Evolutionary conservation across 106 monocot species (phyloP).

Genomic region (Iris macrosiphon): DNA sequence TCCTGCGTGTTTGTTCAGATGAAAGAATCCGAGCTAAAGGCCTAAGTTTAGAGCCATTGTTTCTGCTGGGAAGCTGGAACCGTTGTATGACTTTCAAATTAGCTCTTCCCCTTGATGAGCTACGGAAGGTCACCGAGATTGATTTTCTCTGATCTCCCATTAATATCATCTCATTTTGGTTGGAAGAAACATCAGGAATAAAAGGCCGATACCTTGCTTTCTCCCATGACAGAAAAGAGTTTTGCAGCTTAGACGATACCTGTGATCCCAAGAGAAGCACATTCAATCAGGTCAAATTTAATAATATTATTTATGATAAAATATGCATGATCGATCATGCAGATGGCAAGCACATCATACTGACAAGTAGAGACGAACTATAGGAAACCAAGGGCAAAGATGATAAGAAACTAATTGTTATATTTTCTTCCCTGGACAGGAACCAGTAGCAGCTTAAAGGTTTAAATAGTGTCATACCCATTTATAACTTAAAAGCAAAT

Average conservation of each 20-base stretch:
- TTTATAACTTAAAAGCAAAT: neutral
- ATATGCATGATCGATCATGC: neutral
- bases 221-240: slow-evolving; percentile 28
- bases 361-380: neutral
- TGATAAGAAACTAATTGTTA: neutral
- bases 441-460: neutral
- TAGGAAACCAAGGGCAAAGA: neutral
- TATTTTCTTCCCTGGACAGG: too few relatives aligned
- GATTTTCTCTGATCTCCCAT: neutral
- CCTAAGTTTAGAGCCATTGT: slow-evolving; percentile 3
- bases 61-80: slow-evolving; percentile 2
- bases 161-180: neutral
- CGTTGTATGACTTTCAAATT: slow-evolving; percentile 25
- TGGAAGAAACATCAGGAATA: neutral
- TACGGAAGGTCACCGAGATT: slow-evolving; percentile 19
- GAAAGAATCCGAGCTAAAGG: slow-evolving; percentile 41
- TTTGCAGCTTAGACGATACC: slow-evolving; percentile 32
- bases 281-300: neutral
- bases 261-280: neutral
- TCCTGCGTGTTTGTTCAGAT: neutral
- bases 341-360: neutral
- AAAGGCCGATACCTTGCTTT: slow-evolving; percentile 3
- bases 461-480: neutral
- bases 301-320: neutral
- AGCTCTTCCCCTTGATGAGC: neutral